Evolutionary conservation across 129 eudicot genomes (phyloP).

Genomic region (Flaveria robusta): DNA sequence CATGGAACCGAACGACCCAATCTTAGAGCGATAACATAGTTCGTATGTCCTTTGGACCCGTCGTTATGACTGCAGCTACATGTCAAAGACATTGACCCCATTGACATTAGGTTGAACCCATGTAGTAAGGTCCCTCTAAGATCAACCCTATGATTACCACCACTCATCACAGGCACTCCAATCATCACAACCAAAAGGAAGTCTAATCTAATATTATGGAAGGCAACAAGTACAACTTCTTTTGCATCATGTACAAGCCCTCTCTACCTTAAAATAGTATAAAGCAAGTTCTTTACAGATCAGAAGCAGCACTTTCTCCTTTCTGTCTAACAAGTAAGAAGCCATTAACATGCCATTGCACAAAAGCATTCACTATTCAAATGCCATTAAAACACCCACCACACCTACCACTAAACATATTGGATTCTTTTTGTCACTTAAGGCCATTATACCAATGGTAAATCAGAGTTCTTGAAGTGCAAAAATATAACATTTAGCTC

Average conservation of each 20-base stretch:
- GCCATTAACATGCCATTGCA: constrained; percentile 22
- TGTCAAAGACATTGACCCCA: not conserved
- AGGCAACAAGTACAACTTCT: constrained; percentile 10
- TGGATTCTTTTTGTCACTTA: not conserved
- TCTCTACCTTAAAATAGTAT: constrained; percentile 13
- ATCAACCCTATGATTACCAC: not conserved
- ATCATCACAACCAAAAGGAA: constrained; percentile 20
- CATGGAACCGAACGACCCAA: not conserved
- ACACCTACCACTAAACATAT: constrained; percentile 9
- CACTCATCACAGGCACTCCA: constrained; percentile 1
- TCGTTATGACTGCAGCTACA: not conserved
- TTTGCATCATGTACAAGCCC: constrained; percentile 22
- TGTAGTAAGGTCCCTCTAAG: not conserved
- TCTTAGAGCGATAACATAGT: not conserved
- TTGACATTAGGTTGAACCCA: not conserved
- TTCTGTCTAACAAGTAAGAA: constrained; percentile 27
- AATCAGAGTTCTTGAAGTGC: not conserved
- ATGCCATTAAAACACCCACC: constrained; percentile 29
- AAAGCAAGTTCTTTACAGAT: constrained; percentile 23
- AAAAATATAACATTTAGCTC: not conserved
- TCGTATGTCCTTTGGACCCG: not conserved
- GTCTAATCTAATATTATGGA: not conserved
- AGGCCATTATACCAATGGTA: not conserved
- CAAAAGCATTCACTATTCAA: constrained; percentile 26
- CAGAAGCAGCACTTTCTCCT: constrained; percentile 28